These are phyloP conservation scores for Chenopodium quinoa DNA, from an alignment of 148 eudicot species.

Conservation along the genomic window DNA sequence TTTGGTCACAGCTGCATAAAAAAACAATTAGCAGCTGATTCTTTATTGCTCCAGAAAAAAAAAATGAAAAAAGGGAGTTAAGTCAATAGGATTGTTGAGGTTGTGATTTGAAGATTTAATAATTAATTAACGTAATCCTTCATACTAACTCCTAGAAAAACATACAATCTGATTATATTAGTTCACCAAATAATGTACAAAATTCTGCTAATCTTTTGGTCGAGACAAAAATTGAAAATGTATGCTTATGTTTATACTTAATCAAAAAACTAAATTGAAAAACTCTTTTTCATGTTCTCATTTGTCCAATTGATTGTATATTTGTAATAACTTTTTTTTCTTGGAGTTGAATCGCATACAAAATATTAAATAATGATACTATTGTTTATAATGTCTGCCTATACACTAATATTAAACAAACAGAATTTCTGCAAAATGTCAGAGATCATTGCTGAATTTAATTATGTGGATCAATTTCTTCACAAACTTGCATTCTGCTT, in stretches of 20 bases:
- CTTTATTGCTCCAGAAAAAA: neutral
- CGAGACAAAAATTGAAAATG: neutral
- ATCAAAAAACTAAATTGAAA: constrained; percentile 24
- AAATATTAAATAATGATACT: too few relatives aligned
- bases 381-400: too few relatives aligned
- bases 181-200: constrained; percentile 6
- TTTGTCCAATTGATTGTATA: neutral
- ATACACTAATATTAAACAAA: neutral
- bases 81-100: constrained; percentile 10
- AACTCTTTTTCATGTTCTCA: constrained; percentile 11
- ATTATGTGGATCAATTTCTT: constrained; percentile 42
- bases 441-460: constrained; percentile 26
- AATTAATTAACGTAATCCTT: neutral
- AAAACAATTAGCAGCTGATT: neutral
- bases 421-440: neutral
- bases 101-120: neutral
- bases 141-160: neutral
- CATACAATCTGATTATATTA: neutral
- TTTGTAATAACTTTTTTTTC: neutral
- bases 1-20: neutral
- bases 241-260: constrained; percentile 13
- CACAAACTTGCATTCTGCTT: constrained; percentile 31
- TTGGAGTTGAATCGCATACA: neutral
- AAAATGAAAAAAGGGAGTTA: neutral
- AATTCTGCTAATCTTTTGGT: neutral